A percentile compares a stretch with the other conserved stretches of the same genome.
phyloP scores from a whole-genome alignment of 202 grass and related monocot species.

The Saccharum hybrid region DNA sequence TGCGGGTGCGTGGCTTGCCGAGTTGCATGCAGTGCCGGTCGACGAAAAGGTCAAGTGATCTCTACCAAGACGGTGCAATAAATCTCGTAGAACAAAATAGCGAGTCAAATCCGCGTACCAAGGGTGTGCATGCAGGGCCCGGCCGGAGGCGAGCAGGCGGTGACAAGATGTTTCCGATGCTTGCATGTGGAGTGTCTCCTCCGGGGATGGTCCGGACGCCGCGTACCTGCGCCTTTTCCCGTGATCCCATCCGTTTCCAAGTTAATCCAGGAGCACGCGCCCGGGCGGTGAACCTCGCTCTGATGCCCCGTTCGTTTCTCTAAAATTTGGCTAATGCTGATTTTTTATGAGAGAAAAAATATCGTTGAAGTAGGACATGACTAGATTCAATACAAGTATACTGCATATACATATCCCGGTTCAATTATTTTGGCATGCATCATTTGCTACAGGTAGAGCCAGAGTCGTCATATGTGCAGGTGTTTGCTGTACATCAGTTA shows the following conservation, averaged over 20 bases:
- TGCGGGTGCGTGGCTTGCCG: background rate
- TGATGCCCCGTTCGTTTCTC: too few relatives aligned
- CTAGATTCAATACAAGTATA: too few relatives aligned
- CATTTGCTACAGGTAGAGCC: too few relatives aligned
- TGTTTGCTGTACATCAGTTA: too few relatives aligned
- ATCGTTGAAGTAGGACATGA: too few relatives aligned
- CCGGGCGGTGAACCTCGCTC: background rate
- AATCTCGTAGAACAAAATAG: conserved; percentile 14
- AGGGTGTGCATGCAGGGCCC: conserved; percentile 17
- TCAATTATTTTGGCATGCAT: too few relatives aligned
- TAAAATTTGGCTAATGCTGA: too few relatives aligned
- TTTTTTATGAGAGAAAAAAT: too few relatives aligned
- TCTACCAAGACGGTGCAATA: conserved; percentile 65
- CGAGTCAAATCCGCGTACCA: conserved; percentile 33
- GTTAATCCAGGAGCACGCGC: background rate
- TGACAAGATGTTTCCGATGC: background rate
- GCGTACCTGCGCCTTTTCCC: background rate
- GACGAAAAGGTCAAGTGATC: conserved; percentile 5
- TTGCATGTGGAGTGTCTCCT: conserved; percentile 40
- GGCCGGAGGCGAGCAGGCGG: background rate
- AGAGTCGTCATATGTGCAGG: too few relatives aligned
- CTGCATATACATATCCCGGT: too few relatives aligned
- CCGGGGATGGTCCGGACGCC: background rate
- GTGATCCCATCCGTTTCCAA: background rate
- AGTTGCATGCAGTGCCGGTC: background rate